Evolutionary conservation across 208 protist species (phyloP), one percentile per base, ranked within the genome.

Genomic region (Acanthamoeba culbertsoni): DNA sequence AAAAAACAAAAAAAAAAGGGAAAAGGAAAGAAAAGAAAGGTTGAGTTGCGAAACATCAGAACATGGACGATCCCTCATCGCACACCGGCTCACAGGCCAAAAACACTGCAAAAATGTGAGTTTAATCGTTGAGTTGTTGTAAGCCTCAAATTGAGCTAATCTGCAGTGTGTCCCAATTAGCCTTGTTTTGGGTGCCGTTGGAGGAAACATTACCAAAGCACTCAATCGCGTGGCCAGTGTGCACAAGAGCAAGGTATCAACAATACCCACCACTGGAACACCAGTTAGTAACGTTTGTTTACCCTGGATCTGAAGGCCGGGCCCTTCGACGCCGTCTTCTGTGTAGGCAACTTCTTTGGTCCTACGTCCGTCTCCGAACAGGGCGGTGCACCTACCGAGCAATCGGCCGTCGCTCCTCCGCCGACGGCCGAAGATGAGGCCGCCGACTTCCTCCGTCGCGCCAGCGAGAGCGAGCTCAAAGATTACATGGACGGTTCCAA

Each of bases 401-500:
- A 12, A 48, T 1, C 16, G 16, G 37, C 37, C 1, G 48, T 40
- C 3, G 68, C 31, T 18, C 23, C 43, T 33, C 37, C 31, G 5
- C 12, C 26, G 68, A 79, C 68, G 4, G 77, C 35, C 7, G 59
- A 75, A 18, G 59, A 92, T 10, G 46, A 79, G 68, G 42, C 68
- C 3, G 68, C 68, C 18, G 68, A 79, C 3, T 79, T 79, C 37
- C 6, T 48, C 40, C 2, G 37, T 35, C 68, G 68, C n/a, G 59
- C 86, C 10, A 23, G 7, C 20, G 51, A 6, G 33, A 89, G 79
- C 59, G 86, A 92, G 35, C 62, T 92, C 6, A 75, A 77, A 33
- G 86, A 92, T 14, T 92, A 92, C 62, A 68, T 92, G n/a, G 59
- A 73, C 26, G 86, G 86, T n/a, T 7, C 37, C 57, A 92, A 92